phyloP scores from a whole-genome alignment of 768 basidiomycete genomes.

The Lentinula guzmanii region DNA sequence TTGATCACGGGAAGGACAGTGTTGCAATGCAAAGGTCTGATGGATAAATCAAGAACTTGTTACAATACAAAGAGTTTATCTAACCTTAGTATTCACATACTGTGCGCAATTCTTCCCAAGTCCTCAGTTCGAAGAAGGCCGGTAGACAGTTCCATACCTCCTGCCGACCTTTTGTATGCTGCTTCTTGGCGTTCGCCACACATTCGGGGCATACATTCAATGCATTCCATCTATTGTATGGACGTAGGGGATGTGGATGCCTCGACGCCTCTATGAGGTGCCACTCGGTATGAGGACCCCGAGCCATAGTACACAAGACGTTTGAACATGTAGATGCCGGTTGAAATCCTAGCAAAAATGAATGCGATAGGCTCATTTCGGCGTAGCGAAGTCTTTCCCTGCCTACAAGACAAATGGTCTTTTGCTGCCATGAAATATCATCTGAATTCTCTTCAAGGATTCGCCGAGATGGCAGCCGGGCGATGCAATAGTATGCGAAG shows the following conservation, averaged over 20 bases:
- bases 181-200: constrained; percentile 12
- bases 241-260: constrained; percentile 19
- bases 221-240: constrained; percentile 12
- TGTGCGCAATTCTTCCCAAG: constrained; percentile 12
- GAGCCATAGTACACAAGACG: constrained; percentile 25
- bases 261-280: constrained; percentile 30
- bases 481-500: constrained; percentile 44
- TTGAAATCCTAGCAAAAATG: constrained; percentile 35
- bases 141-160: constrained; percentile 19
- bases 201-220: constrained; percentile 16
- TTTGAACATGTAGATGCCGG: constrained; percentile 23
- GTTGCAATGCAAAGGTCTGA: not conserved
- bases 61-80: not conserved
- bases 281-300: constrained; percentile 39
- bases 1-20: too few species aligned
- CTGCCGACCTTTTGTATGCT: constrained; percentile 15
- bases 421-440: constrained; percentile 34
- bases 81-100: not conserved
- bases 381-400: constrained; percentile 35
- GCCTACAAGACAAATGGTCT: constrained; percentile 33
- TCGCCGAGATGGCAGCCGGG: constrained; percentile 31
- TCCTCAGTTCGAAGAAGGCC: constrained; percentile 14
- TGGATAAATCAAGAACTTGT: not conserved
- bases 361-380: constrained; percentile 33
- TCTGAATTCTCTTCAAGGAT: constrained; percentile 27